Conservation (phyloP, 495 filamentous ascomycete species). For the Penicillium soppii region DNA sequence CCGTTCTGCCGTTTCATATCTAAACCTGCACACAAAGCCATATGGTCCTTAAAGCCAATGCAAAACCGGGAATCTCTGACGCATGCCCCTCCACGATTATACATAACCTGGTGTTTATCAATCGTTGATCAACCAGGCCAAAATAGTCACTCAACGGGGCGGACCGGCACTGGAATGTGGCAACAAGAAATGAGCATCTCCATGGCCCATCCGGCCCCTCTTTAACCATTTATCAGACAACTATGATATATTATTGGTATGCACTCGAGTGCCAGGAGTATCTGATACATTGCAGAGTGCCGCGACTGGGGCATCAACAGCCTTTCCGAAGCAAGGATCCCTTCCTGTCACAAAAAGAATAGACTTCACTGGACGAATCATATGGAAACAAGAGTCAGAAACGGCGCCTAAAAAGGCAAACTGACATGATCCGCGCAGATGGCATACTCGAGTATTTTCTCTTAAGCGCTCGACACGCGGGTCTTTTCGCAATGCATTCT, state of each 20-base stretch:
- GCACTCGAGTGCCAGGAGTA: neutral
- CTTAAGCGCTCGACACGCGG: too few relatives aligned
- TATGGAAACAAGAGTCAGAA: neutral
- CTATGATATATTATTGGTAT: constrained; percentile 1
- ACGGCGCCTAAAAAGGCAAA: neutral
- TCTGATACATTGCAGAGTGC: constrained; percentile 1
- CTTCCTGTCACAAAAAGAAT: neutral
- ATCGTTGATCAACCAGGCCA: constrained; percentile 10
- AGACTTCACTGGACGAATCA: neutral
- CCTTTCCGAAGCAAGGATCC: constrained; percentile 11
- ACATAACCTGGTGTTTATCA: constrained; percentile 2
- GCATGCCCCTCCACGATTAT: neutral
- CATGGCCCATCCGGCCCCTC: neutral
- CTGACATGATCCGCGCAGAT: neutral
- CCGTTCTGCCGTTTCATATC: neutral
- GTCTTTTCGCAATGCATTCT: too few relatives aligned
- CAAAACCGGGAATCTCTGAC: too few relatives aligned
- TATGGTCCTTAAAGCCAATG: too few relatives aligned
- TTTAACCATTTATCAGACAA: constrained; percentile 6
- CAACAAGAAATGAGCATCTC: neutral
- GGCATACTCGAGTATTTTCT: too few relatives aligned
- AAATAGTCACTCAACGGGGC: constrained; percentile 9
- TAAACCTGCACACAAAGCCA: too few relatives aligned
- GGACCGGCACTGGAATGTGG: constrained; percentile 20
- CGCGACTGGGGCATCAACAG: neutral